phyloP scores from a whole-genome alignment of 1,139 yeast species.

The Blastobotrys proliferans region DNA sequence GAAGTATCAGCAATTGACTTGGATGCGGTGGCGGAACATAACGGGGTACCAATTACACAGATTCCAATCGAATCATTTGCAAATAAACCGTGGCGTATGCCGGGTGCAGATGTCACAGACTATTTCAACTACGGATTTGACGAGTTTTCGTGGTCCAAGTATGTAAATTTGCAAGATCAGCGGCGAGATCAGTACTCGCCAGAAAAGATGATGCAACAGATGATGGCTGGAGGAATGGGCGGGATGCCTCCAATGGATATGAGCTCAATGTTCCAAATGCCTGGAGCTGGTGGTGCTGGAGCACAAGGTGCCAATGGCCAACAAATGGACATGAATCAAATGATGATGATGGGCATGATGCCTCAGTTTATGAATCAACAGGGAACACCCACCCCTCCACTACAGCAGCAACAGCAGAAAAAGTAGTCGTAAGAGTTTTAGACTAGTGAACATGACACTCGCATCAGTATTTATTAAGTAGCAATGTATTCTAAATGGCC shows the following conservation, averaged over 20 bases:
- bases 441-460: too few species aligned
- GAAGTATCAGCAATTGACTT: constrained; percentile 54
- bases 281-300: constrained; percentile 2
- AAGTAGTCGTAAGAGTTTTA: constrained; percentile 10
- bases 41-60: constrained; percentile 81
- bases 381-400: constrained; percentile 5
- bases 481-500: too few species aligned
- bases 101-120: constrained; percentile 92
- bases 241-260: constrained; percentile 20
- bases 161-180: constrained; percentile 83
- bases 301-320: not conserved
- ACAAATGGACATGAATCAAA: constrained; percentile 10
- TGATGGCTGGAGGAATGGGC: constrained; percentile 22
- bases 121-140: constrained; percentile 96
- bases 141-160: constrained; percentile 93
- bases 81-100: constrained; percentile 97
- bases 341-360: constrained; percentile 14
- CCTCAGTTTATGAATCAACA: constrained; percentile 12
- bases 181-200: constrained; percentile 74
- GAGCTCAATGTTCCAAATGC: constrained; percentile 13
- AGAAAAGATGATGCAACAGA: constrained; percentile 37
- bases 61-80: constrained; percentile 78
- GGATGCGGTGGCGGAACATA: constrained; percentile 70
- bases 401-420: constrained; percentile 8
- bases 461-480: too few species aligned